Base-by-base conservation (phyloP, 495 filamentous ascomycete genomes). In the Penicillium angulare region DNA sequence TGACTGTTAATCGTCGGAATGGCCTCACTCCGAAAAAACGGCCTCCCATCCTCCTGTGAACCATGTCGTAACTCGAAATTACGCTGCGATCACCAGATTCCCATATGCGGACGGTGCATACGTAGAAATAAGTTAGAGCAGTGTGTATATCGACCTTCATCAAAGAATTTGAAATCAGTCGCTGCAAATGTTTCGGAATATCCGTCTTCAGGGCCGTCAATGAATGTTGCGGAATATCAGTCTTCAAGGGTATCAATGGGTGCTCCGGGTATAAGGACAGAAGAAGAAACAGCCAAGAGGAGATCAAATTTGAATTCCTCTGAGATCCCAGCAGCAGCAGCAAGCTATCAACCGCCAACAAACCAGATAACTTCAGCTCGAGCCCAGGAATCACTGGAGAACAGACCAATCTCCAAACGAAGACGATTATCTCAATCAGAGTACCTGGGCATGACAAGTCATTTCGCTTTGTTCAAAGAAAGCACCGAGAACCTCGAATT, bases 41-140 rank as follows among this genome's bases (percentile, higher is more conserved):
- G 72, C 7, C 64, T 66, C 16, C 61, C 56, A n/a, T 60, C 65
- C 20, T 71, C 69, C 2, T 76, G 71, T 43, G 67, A 76, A 60
- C 68, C 71, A 15, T 76, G 70, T 47, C 60, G 71, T 0, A 63
- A 67, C 44, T 63, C 65, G 15, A 73, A 76, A 46, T 44, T 76
- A 13, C 60, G 66, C 7, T 74, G 70, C 43, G 66, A 74, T 40
- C 71, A 74, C 47, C 39, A 34, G 3, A 32, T 56, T 2, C 73
- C 49, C n/a, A 55, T 34, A 17, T 68, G 57, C 49, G 60, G 51
- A 33, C 43, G 53, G 31, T 61, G 58, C 18, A 18, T 12, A 12
- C 43, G 47, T 15, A 41, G 3, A 40, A 54, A 43, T 61, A 54
- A 24, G 41, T 66, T 10, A 52, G 52, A 50, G 21, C 56, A 33